These are phyloP conservation scores for Farysia itapuensis DNA, from an alignment of 1,284 basidiomycete species.

Conservation along the genomic window DNA sequence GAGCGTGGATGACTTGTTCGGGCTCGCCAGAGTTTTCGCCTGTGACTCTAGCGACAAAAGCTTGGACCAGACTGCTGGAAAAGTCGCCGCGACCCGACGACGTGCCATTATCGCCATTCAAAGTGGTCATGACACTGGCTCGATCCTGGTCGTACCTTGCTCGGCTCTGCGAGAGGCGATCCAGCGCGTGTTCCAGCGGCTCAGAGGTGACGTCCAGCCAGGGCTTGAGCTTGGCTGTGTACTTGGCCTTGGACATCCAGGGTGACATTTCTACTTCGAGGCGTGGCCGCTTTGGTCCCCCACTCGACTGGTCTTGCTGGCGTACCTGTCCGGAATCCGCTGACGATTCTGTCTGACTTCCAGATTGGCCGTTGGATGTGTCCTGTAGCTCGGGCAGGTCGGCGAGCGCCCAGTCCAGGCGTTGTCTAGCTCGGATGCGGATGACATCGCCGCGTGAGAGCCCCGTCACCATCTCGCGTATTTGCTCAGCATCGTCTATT, in stretches of 20 bases:
- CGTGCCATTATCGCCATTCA: too few relatives aligned
- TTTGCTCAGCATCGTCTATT: not conserved
- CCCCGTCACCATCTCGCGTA: conserved; percentile 8
- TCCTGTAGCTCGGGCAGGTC: conserved; percentile 7
- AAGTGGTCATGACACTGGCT: conserved; percentile 18
- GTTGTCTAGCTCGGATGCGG: conserved; percentile 19
- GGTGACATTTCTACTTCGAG: conserved; percentile 20
- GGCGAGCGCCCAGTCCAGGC: conserved; percentile 9
- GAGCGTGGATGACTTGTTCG: too few relatives aligned
- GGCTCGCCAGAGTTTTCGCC: too few relatives aligned
- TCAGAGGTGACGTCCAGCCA: conserved; percentile 14
- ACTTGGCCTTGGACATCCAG: conserved; percentile 18
- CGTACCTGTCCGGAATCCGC: too few relatives aligned
- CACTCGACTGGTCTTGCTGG: not conserved
- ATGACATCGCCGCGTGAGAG: conserved; percentile 32
- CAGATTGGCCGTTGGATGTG: not conserved
- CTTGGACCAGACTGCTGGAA: too few relatives aligned
- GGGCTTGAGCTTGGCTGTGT: conserved; percentile 22
- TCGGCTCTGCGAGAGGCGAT: conserved; percentile 4
- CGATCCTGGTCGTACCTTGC: conserved; percentile 6
- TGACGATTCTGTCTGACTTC: not conserved
- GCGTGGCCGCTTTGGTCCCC: not conserved
- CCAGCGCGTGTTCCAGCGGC: conserved; percentile 9
- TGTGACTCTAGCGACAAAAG: too few relatives aligned
- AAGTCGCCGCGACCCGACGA: too few relatives aligned